A percentile compares a stretch with the other conserved stretches of the same genome.
These are phyloP conservation scores for Lentinus brumalis DNA, from an alignment of 768 basidiomycete genomes.

Conservation along the genomic window DNA sequence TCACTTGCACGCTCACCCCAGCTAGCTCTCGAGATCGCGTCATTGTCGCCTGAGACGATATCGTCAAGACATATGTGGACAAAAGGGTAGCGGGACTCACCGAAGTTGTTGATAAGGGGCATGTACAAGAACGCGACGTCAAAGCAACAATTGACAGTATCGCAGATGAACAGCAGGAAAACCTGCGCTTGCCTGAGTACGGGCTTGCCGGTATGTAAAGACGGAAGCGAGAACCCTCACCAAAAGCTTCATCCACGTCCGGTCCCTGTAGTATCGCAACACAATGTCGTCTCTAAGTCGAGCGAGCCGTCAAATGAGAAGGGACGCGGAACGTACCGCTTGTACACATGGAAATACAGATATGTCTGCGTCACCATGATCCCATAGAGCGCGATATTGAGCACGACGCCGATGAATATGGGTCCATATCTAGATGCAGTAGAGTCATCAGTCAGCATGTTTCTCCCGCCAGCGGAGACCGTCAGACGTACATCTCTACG, in stretches of 20 bases:
- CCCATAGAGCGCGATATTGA: constrained; percentile 49
- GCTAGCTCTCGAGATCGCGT: constrained; percentile 17
- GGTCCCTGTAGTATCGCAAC: constrained; percentile 37
- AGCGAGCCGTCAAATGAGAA: neutral
- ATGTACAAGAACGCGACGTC: constrained; percentile 49
- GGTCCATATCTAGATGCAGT: constrained; percentile 42
- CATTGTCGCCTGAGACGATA: constrained; percentile 30
- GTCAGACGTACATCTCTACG: neutral
- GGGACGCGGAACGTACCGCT: constrained; percentile 24
- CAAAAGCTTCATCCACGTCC: constrained; percentile 45
- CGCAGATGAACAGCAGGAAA: constrained; percentile 44
- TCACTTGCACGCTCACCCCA: constrained; percentile 27
- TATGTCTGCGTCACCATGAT: constrained; percentile 50
- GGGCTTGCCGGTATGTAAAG: too few relatives aligned
- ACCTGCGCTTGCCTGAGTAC: constrained; percentile 32
- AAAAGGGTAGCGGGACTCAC: constrained; percentile 27
- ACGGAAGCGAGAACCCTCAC: constrained; percentile 30
- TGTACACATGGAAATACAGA: constrained; percentile 46
- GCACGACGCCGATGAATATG: constrained; percentile 46
- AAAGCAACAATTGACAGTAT: constrained; percentile 50
- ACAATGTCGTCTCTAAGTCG: neutral
- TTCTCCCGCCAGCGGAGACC: neutral
- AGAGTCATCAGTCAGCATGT: too few relatives aligned
- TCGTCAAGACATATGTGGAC: too few relatives aligned
- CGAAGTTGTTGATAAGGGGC: constrained; percentile 48